A percentile compares a stretch with the other conserved stretches of the same genome.
Conservation (phyloP, 1,284 basidiomycete genomes). For the Trichosporon sp. region DNA sequence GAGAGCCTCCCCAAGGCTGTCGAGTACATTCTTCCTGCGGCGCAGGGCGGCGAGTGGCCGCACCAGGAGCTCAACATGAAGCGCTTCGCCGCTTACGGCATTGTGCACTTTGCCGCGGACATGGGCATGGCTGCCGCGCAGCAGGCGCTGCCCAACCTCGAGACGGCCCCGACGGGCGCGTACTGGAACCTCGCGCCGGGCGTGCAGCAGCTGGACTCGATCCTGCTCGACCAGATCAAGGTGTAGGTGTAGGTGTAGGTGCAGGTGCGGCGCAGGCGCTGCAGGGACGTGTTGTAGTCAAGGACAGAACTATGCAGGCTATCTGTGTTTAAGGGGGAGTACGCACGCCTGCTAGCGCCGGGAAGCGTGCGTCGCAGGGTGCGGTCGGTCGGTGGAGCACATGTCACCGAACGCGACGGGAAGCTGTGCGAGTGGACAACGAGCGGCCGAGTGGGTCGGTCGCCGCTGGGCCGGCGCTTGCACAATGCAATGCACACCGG, state of each 20-base stretch:
- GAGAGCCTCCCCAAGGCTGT: constrained; percentile 9
- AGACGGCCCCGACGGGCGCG: constrained; percentile 1
- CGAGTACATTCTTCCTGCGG: constrained; percentile 6
- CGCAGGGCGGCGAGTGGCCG: constrained; percentile 8
- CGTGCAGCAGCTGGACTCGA: constrained; percentile 15
- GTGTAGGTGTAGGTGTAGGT: neutral
- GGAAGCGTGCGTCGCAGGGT: too few relatives aligned
- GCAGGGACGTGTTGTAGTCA: too few relatives aligned
- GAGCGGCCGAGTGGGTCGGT: too few relatives aligned
- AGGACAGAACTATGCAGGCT: too few relatives aligned
- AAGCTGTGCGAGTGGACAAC: too few relatives aligned
- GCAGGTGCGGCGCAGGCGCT: neutral
- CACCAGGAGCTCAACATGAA: constrained; percentile 7
- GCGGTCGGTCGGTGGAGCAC: too few relatives aligned
- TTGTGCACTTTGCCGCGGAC: constrained; percentile 14
- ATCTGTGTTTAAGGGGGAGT: too few relatives aligned
- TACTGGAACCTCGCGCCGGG: constrained; percentile 12
- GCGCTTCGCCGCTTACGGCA: constrained; percentile 9
- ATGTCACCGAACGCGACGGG: too few relatives aligned
- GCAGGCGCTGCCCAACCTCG: neutral
- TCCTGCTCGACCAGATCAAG: constrained; percentile 3
- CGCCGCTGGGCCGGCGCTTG: too few relatives aligned
- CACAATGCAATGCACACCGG: too few relatives aligned
- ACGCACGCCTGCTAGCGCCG: too few relatives aligned
- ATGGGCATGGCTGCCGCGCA: constrained; percentile 5